Evolutionary conservation across 805 yeast genomes (phyloP).

Genomic region (Kregervanrija delftensis): DNA sequence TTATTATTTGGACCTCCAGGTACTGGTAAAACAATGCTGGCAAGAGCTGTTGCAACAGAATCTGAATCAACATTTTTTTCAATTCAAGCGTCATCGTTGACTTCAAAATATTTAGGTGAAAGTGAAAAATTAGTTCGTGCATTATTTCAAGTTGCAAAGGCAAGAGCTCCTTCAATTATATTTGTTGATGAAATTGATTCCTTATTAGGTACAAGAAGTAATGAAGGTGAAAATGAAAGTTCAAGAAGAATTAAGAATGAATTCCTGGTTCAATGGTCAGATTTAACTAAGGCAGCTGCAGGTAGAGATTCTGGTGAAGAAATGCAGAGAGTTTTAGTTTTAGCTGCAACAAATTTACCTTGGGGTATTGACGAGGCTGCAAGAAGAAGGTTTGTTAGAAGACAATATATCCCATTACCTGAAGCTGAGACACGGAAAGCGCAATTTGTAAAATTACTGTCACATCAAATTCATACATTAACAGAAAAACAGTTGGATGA

Average conservation of each 20-base stretch:
- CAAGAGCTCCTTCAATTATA: constrained; percentile 85
- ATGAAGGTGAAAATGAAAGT: constrained; percentile 73
- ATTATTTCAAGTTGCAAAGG: constrained; percentile 74
- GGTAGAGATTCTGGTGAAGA: constrained; percentile 51
- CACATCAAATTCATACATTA: constrained; percentile 67
- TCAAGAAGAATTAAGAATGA: constrained; percentile 88
- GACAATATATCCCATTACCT: constrained; percentile 92
- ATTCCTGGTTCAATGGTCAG: constrained; percentile 92
- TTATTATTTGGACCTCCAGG: constrained; percentile 96
- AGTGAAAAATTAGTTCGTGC: constrained; percentile 91
- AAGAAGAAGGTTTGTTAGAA: constrained; percentile 80
- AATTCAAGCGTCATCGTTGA: constrained; percentile 82
- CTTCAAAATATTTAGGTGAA: constrained; percentile 86
- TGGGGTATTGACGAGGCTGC: constrained; percentile 99
- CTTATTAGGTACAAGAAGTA: constrained; percentile 66
- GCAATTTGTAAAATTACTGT: constrained; percentile 62
- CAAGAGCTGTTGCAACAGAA: constrained; percentile 94
- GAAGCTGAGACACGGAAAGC: constrained; percentile 73
- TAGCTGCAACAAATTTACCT: constrained; percentile 94
- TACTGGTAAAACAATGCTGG: constrained; percentile 97
- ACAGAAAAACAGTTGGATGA: constrained; percentile 53
- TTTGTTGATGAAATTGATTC: constrained; percentile 97
- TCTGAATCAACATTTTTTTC: constrained; percentile 89
- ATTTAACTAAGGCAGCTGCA: constrained; percentile 80
- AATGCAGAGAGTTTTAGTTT: constrained; percentile 68